Conservation (phyloP, 495 filamentous ascomycete species). For the Penicillium bialowiezense region DNA sequence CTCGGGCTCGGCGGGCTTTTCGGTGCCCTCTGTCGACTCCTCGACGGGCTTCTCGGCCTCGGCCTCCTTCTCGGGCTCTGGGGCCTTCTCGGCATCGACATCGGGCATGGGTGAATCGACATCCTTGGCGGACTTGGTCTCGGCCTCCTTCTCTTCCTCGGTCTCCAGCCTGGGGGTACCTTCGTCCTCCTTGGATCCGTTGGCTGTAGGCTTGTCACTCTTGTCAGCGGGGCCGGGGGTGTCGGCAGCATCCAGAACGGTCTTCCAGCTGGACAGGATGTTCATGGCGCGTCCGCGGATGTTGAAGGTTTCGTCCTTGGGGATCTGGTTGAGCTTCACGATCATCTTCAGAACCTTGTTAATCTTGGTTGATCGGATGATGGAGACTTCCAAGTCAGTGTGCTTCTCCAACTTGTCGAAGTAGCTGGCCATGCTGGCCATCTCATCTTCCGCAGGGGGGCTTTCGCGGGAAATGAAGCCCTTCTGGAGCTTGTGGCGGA, state of each 20-base stretch:
- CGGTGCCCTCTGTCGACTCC: conserved; percentile 15
- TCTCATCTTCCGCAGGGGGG: conserved; percentile 82
- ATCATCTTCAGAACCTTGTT: conserved; percentile 93
- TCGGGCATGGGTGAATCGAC: conserved; percentile 42
- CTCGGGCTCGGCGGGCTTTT: conserved; percentile 17
- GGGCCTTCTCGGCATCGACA: conserved; percentile 21
- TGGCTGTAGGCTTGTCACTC: conserved; percentile 43
- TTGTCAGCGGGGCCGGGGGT: conserved; percentile 39
- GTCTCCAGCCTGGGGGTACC: conserved; percentile 40
- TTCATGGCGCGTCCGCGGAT: conserved; percentile 76
- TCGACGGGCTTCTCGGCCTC: conserved; percentile 18
- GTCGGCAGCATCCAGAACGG: conserved; percentile 61
- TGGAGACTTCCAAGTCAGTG: conserved; percentile 76
- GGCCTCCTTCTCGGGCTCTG: conserved; percentile 8
- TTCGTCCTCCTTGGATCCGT: conserved; percentile 52
- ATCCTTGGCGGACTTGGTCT: conserved; percentile 38
- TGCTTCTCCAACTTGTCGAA: conserved; percentile 76
- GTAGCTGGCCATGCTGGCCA: conserved; percentile 77
- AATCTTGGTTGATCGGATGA: conserved; percentile 84
- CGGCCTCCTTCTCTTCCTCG: conserved; percentile 45
- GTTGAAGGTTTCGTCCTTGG: conserved; percentile 77
- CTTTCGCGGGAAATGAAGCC: conserved; percentile 80
- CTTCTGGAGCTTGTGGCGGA: conserved; percentile 87
- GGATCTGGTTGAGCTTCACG: conserved; percentile 76
- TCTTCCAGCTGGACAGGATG: conserved; percentile 80